Percentiles rank a stretch among this genome's conserved stretches.
phyloP scores from a whole-genome alignment of 805 yeast species.

The Spathaspora passalidarum region DNA sequence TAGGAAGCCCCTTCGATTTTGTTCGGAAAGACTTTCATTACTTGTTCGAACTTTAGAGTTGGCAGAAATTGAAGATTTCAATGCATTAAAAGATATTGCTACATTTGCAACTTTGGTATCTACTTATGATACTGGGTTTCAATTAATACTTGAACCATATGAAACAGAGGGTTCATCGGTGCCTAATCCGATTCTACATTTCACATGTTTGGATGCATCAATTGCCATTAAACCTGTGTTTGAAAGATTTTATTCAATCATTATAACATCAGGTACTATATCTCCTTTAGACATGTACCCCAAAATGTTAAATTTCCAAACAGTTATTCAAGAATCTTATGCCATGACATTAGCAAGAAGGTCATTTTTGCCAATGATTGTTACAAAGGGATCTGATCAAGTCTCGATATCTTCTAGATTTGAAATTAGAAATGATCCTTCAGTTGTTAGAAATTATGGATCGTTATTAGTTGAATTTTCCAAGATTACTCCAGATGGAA shows the following conservation, averaged over 20 bases:
- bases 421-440: constrained; percentile 96
- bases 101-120: constrained; percentile 95
- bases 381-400: constrained; percentile 97
- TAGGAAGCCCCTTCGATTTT: constrained; percentile 83
- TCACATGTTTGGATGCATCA: constrained; percentile 95
- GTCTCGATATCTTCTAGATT: constrained; percentile 95
- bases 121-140: constrained; percentile 91
- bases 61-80: constrained; percentile 84
- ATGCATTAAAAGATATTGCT: constrained; percentile 91
- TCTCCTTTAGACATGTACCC: constrained; percentile 99
- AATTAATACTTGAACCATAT: constrained; percentile 89
- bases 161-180: constrained; percentile 93
- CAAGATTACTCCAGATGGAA: constrained; percentile 95
- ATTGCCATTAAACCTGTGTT: constrained; percentile 97
- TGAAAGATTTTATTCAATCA: constrained; percentile 86
- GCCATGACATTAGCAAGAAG: constrained; percentile 92
- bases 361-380: constrained; percentile 91
- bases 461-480: constrained; percentile 87
- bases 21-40: constrained; percentile 86
- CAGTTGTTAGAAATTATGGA: constrained; percentile 96
- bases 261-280: constrained; percentile 96
- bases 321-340: constrained; percentile 91
- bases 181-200: constrained; percentile 91
- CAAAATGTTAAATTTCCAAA: constrained; percentile 88
- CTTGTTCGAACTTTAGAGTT: constrained; percentile 88